A percentile compares a stretch with the other conserved stretches of the same genome.
Evolutionary conservation across 805 yeast species (phyloP).

Genomic region (Barnettozyma siamensis): DNA sequence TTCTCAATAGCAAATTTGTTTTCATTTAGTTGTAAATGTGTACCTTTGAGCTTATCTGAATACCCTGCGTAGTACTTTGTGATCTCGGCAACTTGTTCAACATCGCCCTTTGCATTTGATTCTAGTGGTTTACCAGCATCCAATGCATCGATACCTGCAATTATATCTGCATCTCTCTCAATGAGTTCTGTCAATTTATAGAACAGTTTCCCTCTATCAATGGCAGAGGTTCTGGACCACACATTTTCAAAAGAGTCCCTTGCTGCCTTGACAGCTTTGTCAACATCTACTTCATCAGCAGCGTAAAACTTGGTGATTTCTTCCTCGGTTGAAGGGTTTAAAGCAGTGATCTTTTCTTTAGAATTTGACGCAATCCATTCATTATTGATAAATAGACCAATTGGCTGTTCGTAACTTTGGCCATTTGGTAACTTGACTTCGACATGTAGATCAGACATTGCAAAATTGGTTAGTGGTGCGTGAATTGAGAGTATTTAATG

Average conservation of each 20-base stretch:
- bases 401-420: slow-evolving; percentile 63
- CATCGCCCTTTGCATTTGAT: slow-evolving; percentile 64
- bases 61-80: slow-evolving; percentile 69
- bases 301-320: slow-evolving; percentile 37
- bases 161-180: slow-evolving; percentile 55
- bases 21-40: slow-evolving; percentile 58
- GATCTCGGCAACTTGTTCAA: slow-evolving; percentile 55
- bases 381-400: slow-evolving; percentile 85
- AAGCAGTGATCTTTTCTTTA: slow-evolving; percentile 44
- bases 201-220: slow-evolving; percentile 45
- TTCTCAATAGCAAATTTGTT: slow-evolving; percentile 59
- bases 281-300: slow-evolving; percentile 18
- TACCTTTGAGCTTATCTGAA: slow-evolving; percentile 64
- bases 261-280: slow-evolving; percentile 37
- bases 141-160: slow-evolving; percentile 64
- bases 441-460: background rate
- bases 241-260: slow-evolving; percentile 52
- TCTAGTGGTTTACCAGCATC: slow-evolving; percentile 74
- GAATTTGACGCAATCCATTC: slow-evolving; percentile 68
- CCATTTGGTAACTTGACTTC: slow-evolving; percentile 61
- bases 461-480: too few relatives aligned
- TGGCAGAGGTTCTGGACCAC: slow-evolving; percentile 63
- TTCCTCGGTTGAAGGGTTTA: slow-evolving; percentile 58
- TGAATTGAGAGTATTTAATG: too few relatives aligned
- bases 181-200: slow-evolving; percentile 62